These are phyloP conservation scores for Pythium plurisporium DNA, from an alignment of 352 stramenopile genomes.

Conservation along the genomic window DNA sequence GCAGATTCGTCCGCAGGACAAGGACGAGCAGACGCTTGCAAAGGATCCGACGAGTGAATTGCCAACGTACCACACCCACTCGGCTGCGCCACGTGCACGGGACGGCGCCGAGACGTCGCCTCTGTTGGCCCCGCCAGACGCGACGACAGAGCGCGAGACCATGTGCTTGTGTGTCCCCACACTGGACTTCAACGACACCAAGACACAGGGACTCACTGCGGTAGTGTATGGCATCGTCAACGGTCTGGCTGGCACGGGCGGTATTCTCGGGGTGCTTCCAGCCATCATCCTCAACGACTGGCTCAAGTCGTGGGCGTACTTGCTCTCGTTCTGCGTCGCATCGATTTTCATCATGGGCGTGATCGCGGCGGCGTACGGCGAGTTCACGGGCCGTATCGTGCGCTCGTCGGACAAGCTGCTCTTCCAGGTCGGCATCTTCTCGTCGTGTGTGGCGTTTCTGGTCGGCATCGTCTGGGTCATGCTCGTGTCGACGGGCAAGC, in stretches of 20 bases:
- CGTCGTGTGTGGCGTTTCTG: constrained; percentile 29
- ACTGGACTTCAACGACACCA: constrained; percentile 38
- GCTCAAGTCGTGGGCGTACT: constrained; percentile 44
- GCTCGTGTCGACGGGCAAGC: constrained; percentile 31
- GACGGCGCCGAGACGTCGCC: constrained; percentile 6
- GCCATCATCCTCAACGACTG: constrained; percentile 58
- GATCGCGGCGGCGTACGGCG: constrained; percentile 62
- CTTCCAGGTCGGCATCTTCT: constrained; percentile 39
- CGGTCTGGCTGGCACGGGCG: constrained; percentile 51
- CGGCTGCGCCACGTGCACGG: constrained; percentile 2
- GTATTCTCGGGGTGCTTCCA: constrained; percentile 62
- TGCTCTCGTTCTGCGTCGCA: constrained; percentile 66
- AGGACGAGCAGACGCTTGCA: constrained; percentile 29
- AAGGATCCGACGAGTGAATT: constrained; percentile 24
- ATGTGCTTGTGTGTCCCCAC: constrained; percentile 35
- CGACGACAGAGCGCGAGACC: constrained; percentile 29
- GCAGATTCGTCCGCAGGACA: constrained; percentile 31
- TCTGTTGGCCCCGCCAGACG: constrained; percentile 25
- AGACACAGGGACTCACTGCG: constrained; percentile 32
- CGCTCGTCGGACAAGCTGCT: constrained; percentile 24
- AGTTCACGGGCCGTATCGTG: constrained; percentile 27
- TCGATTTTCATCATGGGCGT: constrained; percentile 73
- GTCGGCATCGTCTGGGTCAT: constrained; percentile 47
- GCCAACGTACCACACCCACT: constrained; percentile 17
- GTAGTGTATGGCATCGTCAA: constrained; percentile 63